phyloP scores from a whole-genome alignment of 768 basidiomycete species.

The Grammothele lineata region DNA sequence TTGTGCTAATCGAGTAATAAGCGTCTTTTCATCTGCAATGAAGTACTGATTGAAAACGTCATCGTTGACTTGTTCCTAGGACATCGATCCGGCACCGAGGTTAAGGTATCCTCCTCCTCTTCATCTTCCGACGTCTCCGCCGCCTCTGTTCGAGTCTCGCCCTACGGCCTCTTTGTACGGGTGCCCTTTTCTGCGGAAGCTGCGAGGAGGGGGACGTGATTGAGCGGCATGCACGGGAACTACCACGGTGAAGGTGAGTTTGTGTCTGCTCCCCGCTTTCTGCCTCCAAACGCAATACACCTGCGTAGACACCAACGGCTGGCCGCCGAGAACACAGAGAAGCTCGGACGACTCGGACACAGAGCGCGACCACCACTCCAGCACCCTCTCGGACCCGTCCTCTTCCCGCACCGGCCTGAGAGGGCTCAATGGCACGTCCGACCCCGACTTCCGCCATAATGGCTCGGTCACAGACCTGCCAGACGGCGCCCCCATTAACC shows the following conservation, averaged over 20 bases:
- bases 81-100: too few species aligned
- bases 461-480: conserved; percentile 28
- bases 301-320: conserved; percentile 9
- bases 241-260: conserved; percentile 12
- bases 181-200: not conserved
- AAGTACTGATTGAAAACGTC: too few species aligned
- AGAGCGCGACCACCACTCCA: conserved; percentile 29
- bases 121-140: too few species aligned
- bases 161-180: too few species aligned
- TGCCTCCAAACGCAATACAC: not conserved
- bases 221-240: conserved; percentile 10
- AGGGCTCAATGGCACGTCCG: conserved; percentile 24
- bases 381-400: conserved; percentile 27
- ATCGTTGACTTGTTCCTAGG: too few species aligned
- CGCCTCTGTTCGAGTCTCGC: too few species aligned
- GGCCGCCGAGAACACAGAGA: not conserved
- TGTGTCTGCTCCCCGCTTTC: not conserved
- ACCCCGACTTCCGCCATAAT: conserved; percentile 24
- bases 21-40: too few species aligned
- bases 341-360: conserved; percentile 27
- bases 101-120: too few species aligned
- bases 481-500: conserved; percentile 55
- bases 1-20: too few species aligned
- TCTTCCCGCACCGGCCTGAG: conserved; percentile 19
- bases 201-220: not conserved